These are phyloP conservation scores for Hypoxylon sp. DNA, from an alignment of 2,329 filamentous ascomycete genomes.

Conservation along the genomic window DNA sequence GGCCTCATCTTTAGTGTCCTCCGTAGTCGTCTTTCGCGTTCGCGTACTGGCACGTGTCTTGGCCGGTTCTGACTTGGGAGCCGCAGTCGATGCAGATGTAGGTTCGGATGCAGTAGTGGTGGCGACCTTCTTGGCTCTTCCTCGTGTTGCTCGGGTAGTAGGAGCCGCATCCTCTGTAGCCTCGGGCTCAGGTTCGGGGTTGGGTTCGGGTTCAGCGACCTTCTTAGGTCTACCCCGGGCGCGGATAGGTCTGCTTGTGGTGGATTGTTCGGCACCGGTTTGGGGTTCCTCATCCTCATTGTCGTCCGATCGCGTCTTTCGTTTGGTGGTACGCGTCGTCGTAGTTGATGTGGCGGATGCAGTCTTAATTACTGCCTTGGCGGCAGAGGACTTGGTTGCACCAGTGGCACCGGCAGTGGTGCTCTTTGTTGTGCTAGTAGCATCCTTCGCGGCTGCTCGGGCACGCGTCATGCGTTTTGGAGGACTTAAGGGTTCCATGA, in stretches of 20 bases:
- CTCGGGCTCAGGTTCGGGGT: conserved; percentile 26
- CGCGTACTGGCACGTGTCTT: conserved; percentile 44
- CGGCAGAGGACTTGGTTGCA: conserved; percentile 49
- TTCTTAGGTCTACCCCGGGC: conserved; percentile 61
- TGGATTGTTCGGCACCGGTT: conserved; percentile 40
- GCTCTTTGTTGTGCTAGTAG: conserved; percentile 52
- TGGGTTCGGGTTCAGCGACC: conserved; percentile 40
- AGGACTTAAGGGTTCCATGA: conserved; percentile 63
- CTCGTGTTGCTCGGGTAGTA: conserved; percentile 51
- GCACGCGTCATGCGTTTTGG: conserved; percentile 68
- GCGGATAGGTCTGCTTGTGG: conserved; percentile 47
- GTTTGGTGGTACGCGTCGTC: conserved; percentile 50
- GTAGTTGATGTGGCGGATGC: conserved; percentile 46
- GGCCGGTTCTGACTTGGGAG: conserved; percentile 42
- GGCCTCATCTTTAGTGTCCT: conserved; percentile 39
- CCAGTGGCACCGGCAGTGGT: conserved; percentile 49
- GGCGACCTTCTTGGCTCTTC: conserved; percentile 54
- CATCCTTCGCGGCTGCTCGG: conserved; percentile 53
- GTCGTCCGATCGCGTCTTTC: conserved; percentile 66
- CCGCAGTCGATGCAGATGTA: conserved; percentile 36
- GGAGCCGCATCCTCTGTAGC: conserved; percentile 39
- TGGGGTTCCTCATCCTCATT: conserved; percentile 56
- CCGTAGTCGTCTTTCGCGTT: conserved; percentile 42
- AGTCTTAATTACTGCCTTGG: conserved; percentile 46
- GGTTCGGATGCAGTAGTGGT: conserved; percentile 41